Base-by-base conservation (phyloP, 2,329 filamentous ascomycete genomes). In the Aspergillus sp. region DNA sequence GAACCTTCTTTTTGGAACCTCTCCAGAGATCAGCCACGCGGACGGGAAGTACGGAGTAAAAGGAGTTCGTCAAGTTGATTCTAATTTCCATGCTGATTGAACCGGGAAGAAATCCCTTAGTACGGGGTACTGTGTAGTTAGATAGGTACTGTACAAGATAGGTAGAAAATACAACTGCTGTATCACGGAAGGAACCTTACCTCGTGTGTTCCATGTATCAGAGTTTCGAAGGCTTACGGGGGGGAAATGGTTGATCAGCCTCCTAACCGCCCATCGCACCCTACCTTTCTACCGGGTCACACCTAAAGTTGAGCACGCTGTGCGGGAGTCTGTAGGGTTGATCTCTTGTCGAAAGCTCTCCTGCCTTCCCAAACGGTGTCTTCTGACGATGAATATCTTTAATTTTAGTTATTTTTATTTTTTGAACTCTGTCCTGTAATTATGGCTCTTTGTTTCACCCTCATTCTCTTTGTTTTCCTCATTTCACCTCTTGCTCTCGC, bases 21-120 rank as follows among this genome's bases (percentile, higher is more conserved):
- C 45, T 22, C 52, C 22, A 54, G 50, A 57, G 24, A 57, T 53
- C n/a, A 24, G 31, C 46, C 55, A 49, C 12, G 18, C 7, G 22
- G 45, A 24, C 45, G 22, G 22, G 45, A 47, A 24, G 22, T 47
- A 47, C 18, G 49, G 22, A 42, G 50, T 16, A 14, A 39, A 46
- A 31, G 22, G 26, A 53, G 36, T 42, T 49, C n/a, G 16, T 57
- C 7, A 24, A 47, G 10, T 11, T 42, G n/a, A 42, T 42, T 29
- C 26, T 4, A 18, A 42, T 7, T 29, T 9, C 45, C 45, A 54
- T 20, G 42, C 11, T 5, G 4, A 32, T 12, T 32, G 31, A 32
- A 3, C 22, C 22, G 22, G 11, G 31, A 32, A 32, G 9, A 11
- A 32, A 32, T 3, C 6, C 31, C 9, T 12, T 45, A 24, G 52